Conservation (phyloP, 1,139 yeast genomes). For the Taiozyma sp. region DNA sequence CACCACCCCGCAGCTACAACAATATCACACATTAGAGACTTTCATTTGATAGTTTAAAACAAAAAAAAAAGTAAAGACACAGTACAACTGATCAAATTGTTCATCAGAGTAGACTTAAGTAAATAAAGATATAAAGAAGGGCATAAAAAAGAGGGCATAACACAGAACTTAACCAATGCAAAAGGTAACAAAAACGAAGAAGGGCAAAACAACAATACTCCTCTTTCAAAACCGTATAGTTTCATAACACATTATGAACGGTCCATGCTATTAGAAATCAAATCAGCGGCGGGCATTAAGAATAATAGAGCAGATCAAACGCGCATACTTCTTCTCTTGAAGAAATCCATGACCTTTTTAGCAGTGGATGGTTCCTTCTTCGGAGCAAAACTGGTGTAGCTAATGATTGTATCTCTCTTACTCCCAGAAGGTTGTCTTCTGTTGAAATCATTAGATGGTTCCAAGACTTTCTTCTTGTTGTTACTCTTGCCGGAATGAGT, state of each 20-base stretch:
- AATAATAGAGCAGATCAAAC: slow-evolving; percentile 5
- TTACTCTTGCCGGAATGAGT: slow-evolving; percentile 1
- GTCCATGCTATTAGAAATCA: background rate
- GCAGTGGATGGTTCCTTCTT: slow-evolving; percentile 65
- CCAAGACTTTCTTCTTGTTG: slow-evolving; percentile 19
- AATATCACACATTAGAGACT: background rate
- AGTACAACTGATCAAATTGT: background rate
- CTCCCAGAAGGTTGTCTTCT: slow-evolving; percentile 4
- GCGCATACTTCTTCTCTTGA: slow-evolving; percentile 67
- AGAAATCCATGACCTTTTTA: slow-evolving; percentile 74
- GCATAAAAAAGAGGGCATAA: background rate
- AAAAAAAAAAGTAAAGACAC: background rate
- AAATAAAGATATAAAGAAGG: background rate
- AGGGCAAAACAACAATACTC: background rate
- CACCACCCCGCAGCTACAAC: background rate
- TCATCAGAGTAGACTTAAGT: background rate
- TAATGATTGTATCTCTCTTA: slow-evolving; percentile 18
- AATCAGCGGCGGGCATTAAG: background rate
- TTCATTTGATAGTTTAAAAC: background rate
- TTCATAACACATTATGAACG: background rate
- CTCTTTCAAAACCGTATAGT: background rate
- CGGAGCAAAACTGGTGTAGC: slow-evolving; percentile 22
- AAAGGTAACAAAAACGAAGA: background rate
- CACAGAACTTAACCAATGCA: background rate
- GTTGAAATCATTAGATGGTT: slow-evolving; percentile 22